Conservation (phyloP, 306 rosid genomes). For the Sicyos baderoa region DNA sequence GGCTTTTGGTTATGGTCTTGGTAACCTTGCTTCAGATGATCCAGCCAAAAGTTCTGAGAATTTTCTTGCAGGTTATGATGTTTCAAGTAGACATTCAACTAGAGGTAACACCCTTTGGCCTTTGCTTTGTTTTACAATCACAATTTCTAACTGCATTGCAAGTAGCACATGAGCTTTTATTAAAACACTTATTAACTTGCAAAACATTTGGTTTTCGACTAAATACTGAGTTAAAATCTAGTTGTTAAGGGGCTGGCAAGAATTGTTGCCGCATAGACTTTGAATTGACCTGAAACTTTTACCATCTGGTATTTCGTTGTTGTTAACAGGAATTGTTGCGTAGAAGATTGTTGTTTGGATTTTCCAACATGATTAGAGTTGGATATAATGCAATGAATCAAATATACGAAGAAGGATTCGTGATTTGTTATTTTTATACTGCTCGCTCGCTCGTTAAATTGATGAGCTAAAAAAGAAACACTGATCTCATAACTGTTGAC, state of each 20-base stretch:
- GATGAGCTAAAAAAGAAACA: constrained; percentile 51
- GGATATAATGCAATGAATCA: constrained; percentile 39
- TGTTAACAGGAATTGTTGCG: constrained; percentile 70
- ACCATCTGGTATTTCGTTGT: constrained; percentile 5
- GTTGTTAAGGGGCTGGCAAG: not conserved
- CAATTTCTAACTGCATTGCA: not conserved
- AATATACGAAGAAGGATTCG: constrained; percentile 23
- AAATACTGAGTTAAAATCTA: not conserved
- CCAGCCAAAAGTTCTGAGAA: constrained; percentile 54
- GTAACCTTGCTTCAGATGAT: constrained; percentile 54
- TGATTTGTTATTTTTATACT: constrained; percentile 65
- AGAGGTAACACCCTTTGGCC: constrained; percentile 56
- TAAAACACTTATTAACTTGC: not conserved
- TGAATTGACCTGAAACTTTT: not conserved
- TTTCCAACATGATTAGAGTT: constrained; percentile 49
- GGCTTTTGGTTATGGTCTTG: constrained; percentile 60
- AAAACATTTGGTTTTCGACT: not conserved
- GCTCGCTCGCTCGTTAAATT: constrained; percentile 30
- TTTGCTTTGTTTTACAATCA: constrained; percentile 19
- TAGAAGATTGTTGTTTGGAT: constrained; percentile 61
- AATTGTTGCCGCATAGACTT: not conserved
- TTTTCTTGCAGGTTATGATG: constrained; percentile 62
- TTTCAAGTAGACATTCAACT: constrained; percentile 68
- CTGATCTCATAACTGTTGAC: constrained; percentile 60
- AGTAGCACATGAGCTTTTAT: not conserved